Percentiles rank a stretch among this genome's conserved stretches.
Evolutionary conservation across 306 rosid species (phyloP).

Genomic region (Trichosanthes truncata): DNA sequence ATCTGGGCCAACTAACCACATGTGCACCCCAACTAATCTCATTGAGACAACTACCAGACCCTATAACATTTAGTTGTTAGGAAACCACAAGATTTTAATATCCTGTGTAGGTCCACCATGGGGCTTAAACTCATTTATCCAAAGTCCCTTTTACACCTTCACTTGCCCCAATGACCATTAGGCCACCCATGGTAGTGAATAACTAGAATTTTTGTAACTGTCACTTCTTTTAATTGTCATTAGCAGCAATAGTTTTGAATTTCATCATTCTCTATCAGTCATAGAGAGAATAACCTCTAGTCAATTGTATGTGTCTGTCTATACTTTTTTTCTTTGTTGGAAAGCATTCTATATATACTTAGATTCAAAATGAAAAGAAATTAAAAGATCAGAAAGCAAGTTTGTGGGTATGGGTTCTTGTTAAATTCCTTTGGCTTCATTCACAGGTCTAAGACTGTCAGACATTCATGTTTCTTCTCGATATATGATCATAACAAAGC

Average conservation of each 20-base stretch:
- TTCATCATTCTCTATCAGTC: background rate
- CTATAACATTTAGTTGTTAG: background rate
- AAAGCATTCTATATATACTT: too few relatives aligned
- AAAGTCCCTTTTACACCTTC: background rate
- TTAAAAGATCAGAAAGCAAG: too few relatives aligned
- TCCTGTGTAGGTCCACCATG: background rate
- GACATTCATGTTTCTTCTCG: too few relatives aligned
- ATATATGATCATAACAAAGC: too few relatives aligned
- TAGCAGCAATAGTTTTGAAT: background rate
- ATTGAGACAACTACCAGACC: background rate
- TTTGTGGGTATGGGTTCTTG: too few relatives aligned
- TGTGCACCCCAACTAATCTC: background rate
- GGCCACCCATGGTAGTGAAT: too few relatives aligned
- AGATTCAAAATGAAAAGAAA: too few relatives aligned
- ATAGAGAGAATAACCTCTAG: background rate
- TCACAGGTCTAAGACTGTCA: too few relatives aligned
- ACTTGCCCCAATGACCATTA: background rate
- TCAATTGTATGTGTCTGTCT: too few relatives aligned
- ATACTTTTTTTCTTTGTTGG: too few relatives aligned
- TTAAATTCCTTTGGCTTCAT: too few relatives aligned
- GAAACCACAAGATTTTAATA: background rate
- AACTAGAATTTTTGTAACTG: background rate
- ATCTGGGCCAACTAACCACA: background rate
- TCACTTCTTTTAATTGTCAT: background rate
- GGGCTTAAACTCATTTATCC: background rate